These are phyloP conservation scores for Stylonectria norvegica DNA, from an alignment of 2,329 filamentous ascomycete genomes.

Conservation along the genomic window DNA sequence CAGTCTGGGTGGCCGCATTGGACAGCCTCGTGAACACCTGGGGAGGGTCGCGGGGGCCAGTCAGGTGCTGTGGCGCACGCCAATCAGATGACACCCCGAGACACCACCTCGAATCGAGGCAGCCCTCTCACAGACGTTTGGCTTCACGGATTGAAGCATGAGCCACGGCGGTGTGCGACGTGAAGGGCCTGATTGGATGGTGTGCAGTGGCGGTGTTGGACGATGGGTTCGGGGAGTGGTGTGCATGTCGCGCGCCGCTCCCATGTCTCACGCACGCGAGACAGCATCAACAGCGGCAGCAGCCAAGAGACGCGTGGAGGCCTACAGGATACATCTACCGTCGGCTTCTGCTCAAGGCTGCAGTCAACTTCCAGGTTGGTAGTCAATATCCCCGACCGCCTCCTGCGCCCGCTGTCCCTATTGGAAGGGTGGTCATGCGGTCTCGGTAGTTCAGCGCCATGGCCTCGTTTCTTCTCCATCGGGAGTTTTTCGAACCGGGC, in stretches of 20 bases:
- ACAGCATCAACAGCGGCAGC: too few relatives aligned
- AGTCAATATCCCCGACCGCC: too few relatives aligned
- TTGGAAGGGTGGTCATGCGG: constrained; percentile 21
- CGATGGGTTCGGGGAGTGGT: constrained; percentile 7
- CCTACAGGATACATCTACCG: too few relatives aligned
- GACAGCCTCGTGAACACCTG: constrained; percentile 31
- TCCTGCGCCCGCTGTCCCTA: constrained; percentile 9
- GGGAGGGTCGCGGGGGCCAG: constrained; percentile 30
- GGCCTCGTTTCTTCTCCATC: constrained; percentile 11
- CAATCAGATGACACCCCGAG: constrained; percentile 30
- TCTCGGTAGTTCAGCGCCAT: constrained; percentile 18
- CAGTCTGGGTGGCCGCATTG: constrained; percentile 21
- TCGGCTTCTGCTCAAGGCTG: too few relatives aligned
- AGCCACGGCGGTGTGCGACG: constrained; percentile 10
- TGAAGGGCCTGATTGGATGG: constrained; percentile 22
- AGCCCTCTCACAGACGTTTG: constrained; percentile 12
- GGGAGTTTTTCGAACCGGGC: too few relatives aligned
- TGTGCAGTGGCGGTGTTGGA: constrained; percentile 16
- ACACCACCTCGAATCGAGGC: constrained; percentile 20
- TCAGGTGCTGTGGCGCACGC: constrained; percentile 38
- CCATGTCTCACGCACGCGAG: constrained; percentile 7
- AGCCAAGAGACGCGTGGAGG: too few relatives aligned
- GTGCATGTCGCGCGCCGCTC: constrained; percentile 10
- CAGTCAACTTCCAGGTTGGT: too few relatives aligned
- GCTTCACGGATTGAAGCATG: constrained; percentile 9